These are phyloP conservation scores for Pestalotiopsis sp. DNA, from an alignment of 2,329 filamentous ascomycete species.

Conservation along the genomic window DNA sequence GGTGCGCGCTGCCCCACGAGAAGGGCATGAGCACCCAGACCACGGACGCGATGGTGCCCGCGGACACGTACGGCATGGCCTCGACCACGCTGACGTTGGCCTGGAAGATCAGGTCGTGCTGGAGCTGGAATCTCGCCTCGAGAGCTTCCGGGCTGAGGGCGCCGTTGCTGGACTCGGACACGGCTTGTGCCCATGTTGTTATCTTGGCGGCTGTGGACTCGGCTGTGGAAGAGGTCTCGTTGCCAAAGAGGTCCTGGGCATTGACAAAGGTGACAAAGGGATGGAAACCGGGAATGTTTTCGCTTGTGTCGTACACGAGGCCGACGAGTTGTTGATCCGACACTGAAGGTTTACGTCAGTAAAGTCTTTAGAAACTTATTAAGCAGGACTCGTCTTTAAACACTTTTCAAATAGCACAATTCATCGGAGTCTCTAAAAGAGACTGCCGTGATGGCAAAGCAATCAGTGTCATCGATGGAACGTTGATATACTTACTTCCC, in stretches of 20 bases:
- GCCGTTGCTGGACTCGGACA: constrained; percentile 16
- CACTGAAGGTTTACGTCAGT: constrained; percentile 34
- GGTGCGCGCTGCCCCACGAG: constrained; percentile 36
- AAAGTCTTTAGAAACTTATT: background rate
- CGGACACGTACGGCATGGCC: constrained; percentile 37
- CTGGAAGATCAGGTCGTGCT: constrained; percentile 46
- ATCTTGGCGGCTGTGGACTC: constrained; percentile 19
- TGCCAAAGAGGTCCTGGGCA: constrained; percentile 27
- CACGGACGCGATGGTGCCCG: constrained; percentile 32
- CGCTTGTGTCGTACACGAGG: constrained; percentile 15
- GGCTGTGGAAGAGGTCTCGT: constrained; percentile 24
- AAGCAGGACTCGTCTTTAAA: too few relatives aligned
- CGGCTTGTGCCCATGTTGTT: constrained; percentile 23
- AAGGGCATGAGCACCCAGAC: constrained; percentile 36
- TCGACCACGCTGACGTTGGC: constrained; percentile 43
- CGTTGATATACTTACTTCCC: constrained; percentile 4
- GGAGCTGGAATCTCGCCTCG: constrained; percentile 22
- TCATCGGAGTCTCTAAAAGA: too few relatives aligned
- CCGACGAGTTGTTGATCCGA: constrained; percentile 44
- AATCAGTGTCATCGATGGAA: background rate
- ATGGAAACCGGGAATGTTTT: constrained; percentile 15
- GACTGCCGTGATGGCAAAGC: background rate
- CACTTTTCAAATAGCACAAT: too few relatives aligned
- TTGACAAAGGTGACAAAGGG: constrained; percentile 13
- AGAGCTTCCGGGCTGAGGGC: constrained; percentile 21